Conservation (phyloP, 177 flowering plant genomes). For the Vitis hybrid region DNA sequence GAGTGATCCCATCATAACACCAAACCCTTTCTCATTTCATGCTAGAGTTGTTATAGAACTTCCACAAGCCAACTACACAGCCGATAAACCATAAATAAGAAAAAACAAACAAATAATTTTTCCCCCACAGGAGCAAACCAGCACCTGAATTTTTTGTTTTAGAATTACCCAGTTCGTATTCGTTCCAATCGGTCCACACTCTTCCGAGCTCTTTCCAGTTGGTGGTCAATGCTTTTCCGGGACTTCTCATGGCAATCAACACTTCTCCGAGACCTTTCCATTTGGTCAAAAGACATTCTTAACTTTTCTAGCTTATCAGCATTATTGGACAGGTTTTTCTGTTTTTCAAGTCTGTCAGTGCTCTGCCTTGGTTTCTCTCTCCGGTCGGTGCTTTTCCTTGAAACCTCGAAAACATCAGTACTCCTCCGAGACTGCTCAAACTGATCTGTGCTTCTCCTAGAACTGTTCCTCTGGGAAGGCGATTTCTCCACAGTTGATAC, state of each 20-base stretch:
- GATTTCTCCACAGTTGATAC: conserved; percentile 72
- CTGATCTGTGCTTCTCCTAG: conserved; percentile 63
- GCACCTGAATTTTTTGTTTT: conserved; percentile 27
- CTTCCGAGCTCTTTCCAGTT: conserved; percentile 73
- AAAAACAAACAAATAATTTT: conserved; percentile 18
- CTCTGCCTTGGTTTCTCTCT: conserved; percentile 84
- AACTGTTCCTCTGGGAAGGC: conserved; percentile 58
- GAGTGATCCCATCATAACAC: conserved; percentile 16
- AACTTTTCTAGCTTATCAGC: conserved; percentile 63
- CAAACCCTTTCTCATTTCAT: conserved; percentile 31
- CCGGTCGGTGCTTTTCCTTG: conserved; percentile 79
- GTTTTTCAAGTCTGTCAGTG: conserved; percentile 57
- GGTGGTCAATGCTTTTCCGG: conserved; percentile 64
- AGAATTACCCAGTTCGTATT: conserved; percentile 60
- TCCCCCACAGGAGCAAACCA: conserved; percentile 28
- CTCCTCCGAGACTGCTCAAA: conserved; percentile 66
- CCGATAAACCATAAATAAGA: conserved; percentile 23
- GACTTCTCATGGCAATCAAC: conserved; percentile 78
- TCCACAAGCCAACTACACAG: conserved; percentile 32
- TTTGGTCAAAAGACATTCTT: conserved; percentile 62
- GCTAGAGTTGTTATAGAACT: conserved; percentile 26
- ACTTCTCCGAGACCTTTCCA: conserved; percentile 79
- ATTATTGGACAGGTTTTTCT: conserved; percentile 36
- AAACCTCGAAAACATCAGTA: conserved; percentile 58
- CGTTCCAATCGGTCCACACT: conserved; percentile 88